Conservation (phyloP, 2,329 filamentous ascomycete species). For the Cladophialophora exuberans region DNA sequence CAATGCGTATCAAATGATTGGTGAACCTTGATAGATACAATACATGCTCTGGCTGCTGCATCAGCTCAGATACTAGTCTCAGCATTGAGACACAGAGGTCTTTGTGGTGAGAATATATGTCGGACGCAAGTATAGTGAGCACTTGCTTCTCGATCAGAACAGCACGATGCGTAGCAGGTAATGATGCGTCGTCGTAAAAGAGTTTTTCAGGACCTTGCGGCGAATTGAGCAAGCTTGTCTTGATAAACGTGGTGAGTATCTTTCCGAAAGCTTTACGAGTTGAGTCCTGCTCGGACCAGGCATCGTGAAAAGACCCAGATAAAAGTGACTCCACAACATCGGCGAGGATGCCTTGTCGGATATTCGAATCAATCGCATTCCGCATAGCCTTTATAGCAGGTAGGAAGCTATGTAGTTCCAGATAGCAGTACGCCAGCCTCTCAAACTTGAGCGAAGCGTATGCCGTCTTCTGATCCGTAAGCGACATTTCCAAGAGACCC, state of each 20-base stretch:
- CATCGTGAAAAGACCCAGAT: conserved; percentile 34
- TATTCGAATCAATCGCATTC: conserved; percentile 46
- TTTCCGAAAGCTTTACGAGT: conserved; percentile 42
- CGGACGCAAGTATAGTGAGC: conserved; percentile 13
- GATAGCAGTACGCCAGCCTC: conserved; percentile 45
- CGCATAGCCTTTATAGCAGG: conserved; percentile 44
- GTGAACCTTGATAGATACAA: conserved; percentile 20
- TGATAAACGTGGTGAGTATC: conserved; percentile 26
- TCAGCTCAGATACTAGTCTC: conserved; percentile 4
- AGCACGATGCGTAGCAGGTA: conserved; percentile 27
- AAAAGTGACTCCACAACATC: conserved; percentile 36
- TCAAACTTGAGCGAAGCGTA: conserved; percentile 50
- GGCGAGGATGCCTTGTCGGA: conserved; percentile 42
- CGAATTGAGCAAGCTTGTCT: conserved; percentile 1
- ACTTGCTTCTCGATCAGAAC: conserved; percentile 31
- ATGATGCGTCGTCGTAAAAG: conserved; percentile 25
- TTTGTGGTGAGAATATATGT: conserved; percentile 10
- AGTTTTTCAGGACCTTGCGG: not conserved
- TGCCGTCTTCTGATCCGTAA: conserved; percentile 41
- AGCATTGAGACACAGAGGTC: conserved; percentile 5
- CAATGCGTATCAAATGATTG: conserved; percentile 11
- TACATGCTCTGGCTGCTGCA: conserved; percentile 14
- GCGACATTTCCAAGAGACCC: conserved; percentile 40
- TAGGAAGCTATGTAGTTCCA: conserved; percentile 41
- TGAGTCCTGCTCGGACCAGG: conserved; percentile 41